Conservation (phyloP, 768 basidiomycete genomes). For the Suillus spraguei region DNA sequence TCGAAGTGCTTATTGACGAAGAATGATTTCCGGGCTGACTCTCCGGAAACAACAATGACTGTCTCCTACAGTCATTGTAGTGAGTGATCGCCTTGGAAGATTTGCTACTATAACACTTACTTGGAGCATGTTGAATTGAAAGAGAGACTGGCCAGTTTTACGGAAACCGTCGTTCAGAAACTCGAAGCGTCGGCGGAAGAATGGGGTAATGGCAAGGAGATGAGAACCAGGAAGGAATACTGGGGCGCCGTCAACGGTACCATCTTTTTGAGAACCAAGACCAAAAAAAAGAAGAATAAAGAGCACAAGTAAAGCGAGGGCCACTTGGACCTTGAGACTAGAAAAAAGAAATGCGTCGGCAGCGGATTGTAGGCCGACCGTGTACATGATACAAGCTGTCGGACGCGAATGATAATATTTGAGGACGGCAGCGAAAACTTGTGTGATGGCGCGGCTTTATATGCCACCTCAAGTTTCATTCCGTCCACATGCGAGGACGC, state of each 20-base stretch:
- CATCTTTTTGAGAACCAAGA: slow-evolving; percentile 42
- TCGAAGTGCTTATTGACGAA: slow-evolving; percentile 72
- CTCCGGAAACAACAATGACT: slow-evolving; percentile 77
- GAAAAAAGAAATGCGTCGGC: slow-evolving; percentile 39
- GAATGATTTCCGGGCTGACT: slow-evolving; percentile 67
- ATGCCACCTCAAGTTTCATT: slow-evolving; percentile 1
- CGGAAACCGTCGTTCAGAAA: slow-evolving; percentile 75
- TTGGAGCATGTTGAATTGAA: slow-evolving; percentile 68
- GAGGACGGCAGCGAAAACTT: slow-evolving; percentile 25
- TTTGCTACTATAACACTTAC: slow-evolving; percentile 41
- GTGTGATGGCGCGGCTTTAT: slow-evolving; percentile 3
- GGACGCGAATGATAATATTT: slow-evolving; percentile 28
- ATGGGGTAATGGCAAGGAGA: slow-evolving; percentile 61
- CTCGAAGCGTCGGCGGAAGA: slow-evolving; percentile 71
- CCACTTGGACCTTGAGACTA: slow-evolving; percentile 34
- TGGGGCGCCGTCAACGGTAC: slow-evolving; percentile 47
- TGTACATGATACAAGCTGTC: slow-evolving; percentile 38
- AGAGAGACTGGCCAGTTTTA: slow-evolving; percentile 63
- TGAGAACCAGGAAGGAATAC: slow-evolving; percentile 58
- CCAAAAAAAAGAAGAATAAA: slow-evolving; percentile 43
- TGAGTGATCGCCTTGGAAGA: slow-evolving; percentile 4
- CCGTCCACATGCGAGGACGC: background rate
- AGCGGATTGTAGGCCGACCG: slow-evolving; percentile 43
- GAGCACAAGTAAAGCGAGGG: slow-evolving; percentile 35
- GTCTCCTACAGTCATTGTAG: slow-evolving; percentile 51